Base-by-base conservation (phyloP, 768 basidiomycete genomes). In the Russula abietina region DNA sequence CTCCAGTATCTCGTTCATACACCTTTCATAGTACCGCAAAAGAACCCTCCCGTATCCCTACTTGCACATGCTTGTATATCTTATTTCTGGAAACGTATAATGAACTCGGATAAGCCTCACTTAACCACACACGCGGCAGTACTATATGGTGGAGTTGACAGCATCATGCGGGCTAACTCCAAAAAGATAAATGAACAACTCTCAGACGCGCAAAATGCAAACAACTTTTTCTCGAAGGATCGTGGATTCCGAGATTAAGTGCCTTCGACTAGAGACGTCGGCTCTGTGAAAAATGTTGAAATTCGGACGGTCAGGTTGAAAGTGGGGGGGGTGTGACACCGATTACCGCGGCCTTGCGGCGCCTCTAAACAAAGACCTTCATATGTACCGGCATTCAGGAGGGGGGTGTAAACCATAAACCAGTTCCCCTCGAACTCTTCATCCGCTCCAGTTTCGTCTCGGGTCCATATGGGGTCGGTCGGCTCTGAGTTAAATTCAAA, bases 131-230 rank as follows among this genome's bases (percentile, higher is more conserved):
- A 59, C 36, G 53, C 38, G 62, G 57, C 55, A 12, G 32, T 63
- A 12, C 11, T 59, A 46, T 50, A 53, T n/a, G 57, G 62, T 59
- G 52, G 58, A 55, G 61, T 55, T 64, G 62, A 64, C 62, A 64
- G 62, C 57, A 59, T 64, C 57, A 64, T 64, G 57, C 43, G 57
- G 56, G 57, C 62, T 64, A 64, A 59, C 62, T 64, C 62, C 62
- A 64, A 64, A 59, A 64, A 64, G 62, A 64, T 64, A 64, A 64
- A 64, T 64, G 62, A 53, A 53, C 59, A 38, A 36, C 46, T 60
- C 51, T 54, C 30, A 55, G 60, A 64, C 43, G 62, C 51, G 62
- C 57, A 49, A 43, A 43, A 50, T 30, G 30, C 61, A 33, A 33
- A 30, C 36, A 5, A 54, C 62, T 64, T 46, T 43, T 46, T 64